phyloP scores from a whole-genome alignment of 345 rosid genomes.

The Acer campestre region DNA sequence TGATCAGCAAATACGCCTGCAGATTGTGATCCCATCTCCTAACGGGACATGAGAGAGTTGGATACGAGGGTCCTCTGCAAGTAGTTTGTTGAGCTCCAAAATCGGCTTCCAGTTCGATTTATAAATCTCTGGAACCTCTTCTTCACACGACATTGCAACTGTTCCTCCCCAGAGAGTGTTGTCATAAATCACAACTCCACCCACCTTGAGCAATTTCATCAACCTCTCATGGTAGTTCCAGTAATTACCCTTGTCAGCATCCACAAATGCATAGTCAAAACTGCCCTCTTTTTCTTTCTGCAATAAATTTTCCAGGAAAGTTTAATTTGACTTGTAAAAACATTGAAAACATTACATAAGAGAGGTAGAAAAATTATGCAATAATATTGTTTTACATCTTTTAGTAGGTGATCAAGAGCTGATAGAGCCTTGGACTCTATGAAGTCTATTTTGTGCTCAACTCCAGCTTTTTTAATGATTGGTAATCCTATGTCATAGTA shows the following conservation, averaged over 20 bases:
- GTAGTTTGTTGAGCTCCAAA: constrained; percentile 28
- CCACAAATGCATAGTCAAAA: constrained; percentile 55
- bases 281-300: constrained; percentile 43
- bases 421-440: constrained; percentile 35
- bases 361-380: too few relatives aligned
- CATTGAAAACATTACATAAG: too few relatives aligned
- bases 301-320: neutral
- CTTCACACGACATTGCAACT: neutral
- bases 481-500: constrained; percentile 45
- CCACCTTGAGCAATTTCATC: constrained; percentile 42
- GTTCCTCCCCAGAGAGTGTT: constrained; percentile 8
- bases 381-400: constrained; percentile 21
- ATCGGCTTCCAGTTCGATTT: neutral
- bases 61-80: constrained; percentile 37
- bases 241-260: constrained; percentile 51
- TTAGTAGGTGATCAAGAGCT: constrained; percentile 36
- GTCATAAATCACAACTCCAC: constrained; percentile 12
- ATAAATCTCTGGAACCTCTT: neutral
- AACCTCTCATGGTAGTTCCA: constrained; percentile 48
- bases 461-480: constrained; percentile 38
- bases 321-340: neutral
- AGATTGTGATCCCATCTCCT: constrained; percentile 47
- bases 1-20: constrained; percentile 32
- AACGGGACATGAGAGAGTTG: constrained; percentile 36
- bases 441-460: constrained; percentile 46